Evolutionary conservation across 2,329 filamentous ascomycete genomes (phyloP).

Genomic region (Helotiales sp.): DNA sequence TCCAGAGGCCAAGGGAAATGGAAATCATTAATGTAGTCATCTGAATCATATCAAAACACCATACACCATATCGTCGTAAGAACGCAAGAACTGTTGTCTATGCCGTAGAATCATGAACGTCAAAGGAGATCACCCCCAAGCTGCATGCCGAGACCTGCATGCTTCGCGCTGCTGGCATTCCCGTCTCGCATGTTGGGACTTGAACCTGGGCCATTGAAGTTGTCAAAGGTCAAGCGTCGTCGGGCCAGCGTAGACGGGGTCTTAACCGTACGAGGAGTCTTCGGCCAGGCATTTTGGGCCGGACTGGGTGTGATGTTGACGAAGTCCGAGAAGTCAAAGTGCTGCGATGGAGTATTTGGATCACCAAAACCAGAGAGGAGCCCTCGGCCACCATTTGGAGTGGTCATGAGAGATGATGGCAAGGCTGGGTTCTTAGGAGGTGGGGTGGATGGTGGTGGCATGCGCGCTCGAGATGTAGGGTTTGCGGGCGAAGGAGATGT

Average conservation of each 20-base stretch:
- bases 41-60: conserved; percentile 12
- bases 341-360: conserved; percentile 76
- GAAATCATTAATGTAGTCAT: conserved; percentile 9
- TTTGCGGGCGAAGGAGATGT: conserved; percentile 87
- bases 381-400: conserved; percentile 69
- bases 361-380: conserved; percentile 65
- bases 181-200: conserved; percentile 22
- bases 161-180: conserved; percentile 38
- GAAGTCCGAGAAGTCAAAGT: conserved; percentile 94
- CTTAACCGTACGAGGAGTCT: conserved; percentile 32
- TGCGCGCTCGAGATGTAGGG: conserved; percentile 51
- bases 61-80: conserved; percentile 13
- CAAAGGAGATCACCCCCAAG: conserved; percentile 63
- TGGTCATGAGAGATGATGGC: conserved; percentile 86
- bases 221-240: conserved; percentile 33
- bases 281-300: conserved; percentile 76
- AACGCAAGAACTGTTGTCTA: not conserved
- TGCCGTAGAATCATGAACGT: conserved; percentile 30
- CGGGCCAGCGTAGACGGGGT: conserved; percentile 31
- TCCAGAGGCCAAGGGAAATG: not conserved
- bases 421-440: conserved; percentile 69
- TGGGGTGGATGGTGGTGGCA: conserved; percentile 75
- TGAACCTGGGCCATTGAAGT: conserved; percentile 19
- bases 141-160: conserved; percentile 60
- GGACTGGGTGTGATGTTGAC: conserved; percentile 97